Evolutionary conservation across 352 stramenopile species (phyloP).

Genomic region (Pythium insidiosum): DNA sequence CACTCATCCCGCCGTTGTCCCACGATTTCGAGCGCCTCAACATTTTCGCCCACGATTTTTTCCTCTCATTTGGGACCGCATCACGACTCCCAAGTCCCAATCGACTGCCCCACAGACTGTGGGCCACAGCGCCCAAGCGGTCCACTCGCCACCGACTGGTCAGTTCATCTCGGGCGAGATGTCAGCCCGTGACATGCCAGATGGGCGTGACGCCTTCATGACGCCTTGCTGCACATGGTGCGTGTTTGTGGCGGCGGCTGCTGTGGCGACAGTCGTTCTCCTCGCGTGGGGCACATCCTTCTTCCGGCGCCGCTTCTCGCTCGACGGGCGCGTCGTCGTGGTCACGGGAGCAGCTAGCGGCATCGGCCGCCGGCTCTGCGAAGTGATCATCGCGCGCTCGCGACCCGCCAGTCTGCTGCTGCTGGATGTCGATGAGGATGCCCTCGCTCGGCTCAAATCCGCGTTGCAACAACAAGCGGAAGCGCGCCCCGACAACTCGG

Average conservation of each 20-base stretch:
- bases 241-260: slow-evolving; percentile 56
- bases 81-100: too few species aligned
- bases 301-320: slow-evolving; percentile 15
- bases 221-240: too few species aligned
- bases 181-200: too few species aligned
- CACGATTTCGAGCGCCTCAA: too few species aligned
- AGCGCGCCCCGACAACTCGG: slow-evolving; percentile 1
- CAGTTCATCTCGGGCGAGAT: too few species aligned
- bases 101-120: too few species aligned
- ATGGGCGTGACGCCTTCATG: too few species aligned
- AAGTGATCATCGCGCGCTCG: slow-evolving; percentile 19
- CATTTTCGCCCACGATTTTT: too few species aligned
- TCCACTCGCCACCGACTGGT: too few species aligned
- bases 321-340: slow-evolving; percentile 45
- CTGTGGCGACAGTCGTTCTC: neutral
- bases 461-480: slow-evolving; percentile 9
- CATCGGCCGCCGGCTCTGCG: slow-evolving; percentile 38
- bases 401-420: slow-evolving; percentile 36
- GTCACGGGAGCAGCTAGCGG: slow-evolving; percentile 57
- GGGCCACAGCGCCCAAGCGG: too few species aligned
- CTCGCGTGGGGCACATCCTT: neutral
- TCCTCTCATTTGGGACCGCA: too few species aligned
- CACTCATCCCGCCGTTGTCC: too few species aligned
- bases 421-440: slow-evolving; percentile 46
- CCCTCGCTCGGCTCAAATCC: slow-evolving; percentile 20